A percentile compares a stretch with the other conserved stretches of the same genome.
Conservation (phyloP, 1,139 yeast species). For the Geotrichum reessii region DNA sequence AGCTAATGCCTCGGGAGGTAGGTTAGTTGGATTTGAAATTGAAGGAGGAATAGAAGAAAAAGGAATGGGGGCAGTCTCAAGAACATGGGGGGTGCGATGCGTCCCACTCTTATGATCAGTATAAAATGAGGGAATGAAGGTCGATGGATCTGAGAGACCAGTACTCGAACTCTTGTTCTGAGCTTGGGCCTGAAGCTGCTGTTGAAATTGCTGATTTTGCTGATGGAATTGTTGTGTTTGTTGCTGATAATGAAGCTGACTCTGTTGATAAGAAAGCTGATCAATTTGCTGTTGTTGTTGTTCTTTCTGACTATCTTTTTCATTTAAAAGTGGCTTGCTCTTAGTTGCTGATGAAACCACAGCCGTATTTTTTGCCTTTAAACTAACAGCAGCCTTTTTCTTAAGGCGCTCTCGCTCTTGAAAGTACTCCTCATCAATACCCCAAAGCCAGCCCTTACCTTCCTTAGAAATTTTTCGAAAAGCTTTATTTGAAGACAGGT, state of each 20-base stretch:
- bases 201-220: not conserved
- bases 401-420: constrained; percentile 74
- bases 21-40: not conserved
- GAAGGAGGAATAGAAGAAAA: not conserved
- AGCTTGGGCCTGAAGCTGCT: not conserved
- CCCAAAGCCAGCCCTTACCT: constrained; percentile 92
- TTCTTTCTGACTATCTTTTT: constrained; percentile 30
- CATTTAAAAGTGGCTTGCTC: constrained; percentile 22
- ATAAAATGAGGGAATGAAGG: constrained; percentile 7
- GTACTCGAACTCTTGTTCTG: not conserved
- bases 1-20: not conserved
- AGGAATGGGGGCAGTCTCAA: not conserved
- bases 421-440: constrained; percentile 75
- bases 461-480: constrained; percentile 72
- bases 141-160: constrained; percentile 5
- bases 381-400: constrained; percentile 41
- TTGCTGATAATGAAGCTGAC: not conserved
- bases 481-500: constrained; percentile 75
- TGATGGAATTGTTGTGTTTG: not conserved
- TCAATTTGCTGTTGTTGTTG: constrained; percentile 2
- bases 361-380: constrained; percentile 31
- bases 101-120: not conserved
- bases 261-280: constrained; percentile 6
- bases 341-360: constrained; percentile 26
- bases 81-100: not conserved